phyloP scores from a whole-genome alignment of 2,329 filamentous ascomycete species.

The Aureobasidium mangrovei region DNA sequence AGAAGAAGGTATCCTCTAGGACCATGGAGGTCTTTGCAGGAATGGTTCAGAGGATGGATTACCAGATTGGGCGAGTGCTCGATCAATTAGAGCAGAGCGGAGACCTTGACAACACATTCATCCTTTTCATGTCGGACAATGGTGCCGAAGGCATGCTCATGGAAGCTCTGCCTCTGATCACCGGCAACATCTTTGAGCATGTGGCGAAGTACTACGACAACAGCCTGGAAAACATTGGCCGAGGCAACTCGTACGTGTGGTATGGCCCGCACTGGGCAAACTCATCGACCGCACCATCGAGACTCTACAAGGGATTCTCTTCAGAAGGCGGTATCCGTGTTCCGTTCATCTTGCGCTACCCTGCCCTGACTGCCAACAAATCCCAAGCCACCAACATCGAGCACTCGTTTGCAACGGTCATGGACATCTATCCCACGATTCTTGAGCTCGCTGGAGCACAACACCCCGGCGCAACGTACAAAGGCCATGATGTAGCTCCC shows the following conservation, averaged over 20 bases:
- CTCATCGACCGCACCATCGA: slow-evolving; percentile 19
- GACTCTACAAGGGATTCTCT: slow-evolving; percentile 20
- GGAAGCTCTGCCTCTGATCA: slow-evolving; percentile 26
- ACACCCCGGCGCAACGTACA: slow-evolving; percentile 25
- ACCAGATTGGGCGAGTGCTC: slow-evolving; percentile 27
- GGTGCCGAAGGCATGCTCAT: slow-evolving; percentile 29
- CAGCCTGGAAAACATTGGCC: slow-evolving; percentile 29
- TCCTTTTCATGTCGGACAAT: slow-evolving; percentile 34
- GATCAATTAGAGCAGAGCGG: slow-evolving; percentile 23
- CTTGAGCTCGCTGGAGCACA: slow-evolving; percentile 28
- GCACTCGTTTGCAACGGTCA: slow-evolving; percentile 30
- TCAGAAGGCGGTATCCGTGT: slow-evolving; percentile 29
- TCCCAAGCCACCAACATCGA: slow-evolving; percentile 19
- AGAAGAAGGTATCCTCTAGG: slow-evolving; percentile 32
- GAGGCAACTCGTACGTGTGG: slow-evolving; percentile 29
- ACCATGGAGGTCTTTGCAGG: slow-evolving; percentile 31
- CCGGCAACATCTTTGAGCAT: slow-evolving; percentile 23
- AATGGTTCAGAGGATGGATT: slow-evolving; percentile 30
- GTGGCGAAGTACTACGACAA: slow-evolving; percentile 33
- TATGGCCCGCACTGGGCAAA: slow-evolving; percentile 28
- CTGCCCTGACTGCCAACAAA: slow-evolving; percentile 14
- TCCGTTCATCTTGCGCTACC: slow-evolving; percentile 30
- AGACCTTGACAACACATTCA: slow-evolving; percentile 30
- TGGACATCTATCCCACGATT: slow-evolving; percentile 31
- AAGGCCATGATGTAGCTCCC: slow-evolving; percentile 27